Base-by-base conservation (phyloP, 805 yeast species). In the Monosporozyma siamensis region DNA sequence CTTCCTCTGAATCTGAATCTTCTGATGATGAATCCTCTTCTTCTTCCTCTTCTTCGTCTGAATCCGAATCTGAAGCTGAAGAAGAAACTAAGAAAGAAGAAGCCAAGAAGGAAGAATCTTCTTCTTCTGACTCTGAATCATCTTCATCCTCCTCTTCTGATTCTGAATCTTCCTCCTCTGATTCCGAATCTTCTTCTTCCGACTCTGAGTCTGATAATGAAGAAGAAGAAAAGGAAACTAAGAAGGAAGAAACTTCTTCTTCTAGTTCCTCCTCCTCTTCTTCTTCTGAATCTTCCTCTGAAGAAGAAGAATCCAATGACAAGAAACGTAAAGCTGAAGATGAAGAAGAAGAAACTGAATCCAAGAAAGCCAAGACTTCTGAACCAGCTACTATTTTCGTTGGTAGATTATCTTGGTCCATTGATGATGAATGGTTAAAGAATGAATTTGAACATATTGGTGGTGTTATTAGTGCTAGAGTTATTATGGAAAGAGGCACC, bases 331-430 rank as follows among this genome's bases (percentile, higher is more conserved):
- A 59, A 56, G 58, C 56, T 39, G 35, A 25, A n/a, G 61, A 58
- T 46, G 69, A 60, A n/a, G 67, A 57, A 44, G 56, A 53, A 43
- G 64, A 63, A 49, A 61, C 54, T 56, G 67, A 71, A 31, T 66
- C 69, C 46, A 82, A 81, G 72, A 78, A 76, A 64, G 67, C 68
- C 51, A 75, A 51, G 44, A 72, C 70, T 51, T 56, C 61, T 52
- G 95, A 82, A 67, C 82, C 88, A 55, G 84, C 90, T 46, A 90
- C 97, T 47, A 66, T 92, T 52, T 92, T 92, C 59, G 97, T 89
- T 51, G 98, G 98, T 59, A 82, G 97, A 72, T 77, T 92, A 59
- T 88, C 97, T 17, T 92, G 97, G 97, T 83, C 80, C 67, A 77
- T 92, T 59, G 98, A 92, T 61, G 97, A 89, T 63, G 95, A 81